These are phyloP conservation scores for Rhodotorula taiwanensis DNA, from an alignment of 768 basidiomycete species.

Conservation along the genomic window DNA sequence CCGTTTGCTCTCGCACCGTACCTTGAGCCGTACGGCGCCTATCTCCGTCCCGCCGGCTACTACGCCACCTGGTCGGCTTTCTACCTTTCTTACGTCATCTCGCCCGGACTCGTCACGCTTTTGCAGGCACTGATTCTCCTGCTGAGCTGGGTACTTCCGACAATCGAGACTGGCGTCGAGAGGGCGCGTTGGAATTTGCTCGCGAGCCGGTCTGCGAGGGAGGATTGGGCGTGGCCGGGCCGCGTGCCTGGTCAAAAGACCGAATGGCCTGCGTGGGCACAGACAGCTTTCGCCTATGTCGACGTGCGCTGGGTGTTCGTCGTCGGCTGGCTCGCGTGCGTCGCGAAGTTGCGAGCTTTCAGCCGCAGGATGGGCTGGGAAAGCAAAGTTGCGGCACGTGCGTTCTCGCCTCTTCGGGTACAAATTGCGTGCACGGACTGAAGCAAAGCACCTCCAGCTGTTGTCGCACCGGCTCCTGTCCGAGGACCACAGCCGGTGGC, in stretches of 20 bases:
- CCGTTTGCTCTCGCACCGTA: conserved; percentile 22
- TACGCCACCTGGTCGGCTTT: conserved; percentile 11
- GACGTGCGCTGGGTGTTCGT: conserved; percentile 3
- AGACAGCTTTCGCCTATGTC: neutral
- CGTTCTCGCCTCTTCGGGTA: too few relatives aligned
- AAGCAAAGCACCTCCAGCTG: too few relatives aligned
- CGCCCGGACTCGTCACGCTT: conserved; percentile 13
- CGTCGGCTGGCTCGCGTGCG: neutral
- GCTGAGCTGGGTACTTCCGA: neutral
- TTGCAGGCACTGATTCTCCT: conserved; percentile 12
- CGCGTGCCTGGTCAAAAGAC: neutral
- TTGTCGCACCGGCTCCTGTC: too few relatives aligned
- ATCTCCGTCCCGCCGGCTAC: conserved; percentile 10
- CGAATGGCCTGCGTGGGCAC: neutral
- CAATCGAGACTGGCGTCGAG: neutral
- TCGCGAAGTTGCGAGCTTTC: neutral
- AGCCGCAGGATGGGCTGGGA: neutral
- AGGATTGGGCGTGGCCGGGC: neutral
- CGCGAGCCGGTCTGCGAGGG: neutral
- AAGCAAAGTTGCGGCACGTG: neutral
- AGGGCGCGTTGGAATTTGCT: neutral
- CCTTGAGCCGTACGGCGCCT: conserved; percentile 8
- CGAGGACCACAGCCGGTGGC: too few relatives aligned
- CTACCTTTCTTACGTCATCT: conserved; percentile 9
- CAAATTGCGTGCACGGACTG: too few relatives aligned